phyloP scores from a whole-genome alignment of 257 asterid genomes.

The Cinchona pubescens region DNA sequence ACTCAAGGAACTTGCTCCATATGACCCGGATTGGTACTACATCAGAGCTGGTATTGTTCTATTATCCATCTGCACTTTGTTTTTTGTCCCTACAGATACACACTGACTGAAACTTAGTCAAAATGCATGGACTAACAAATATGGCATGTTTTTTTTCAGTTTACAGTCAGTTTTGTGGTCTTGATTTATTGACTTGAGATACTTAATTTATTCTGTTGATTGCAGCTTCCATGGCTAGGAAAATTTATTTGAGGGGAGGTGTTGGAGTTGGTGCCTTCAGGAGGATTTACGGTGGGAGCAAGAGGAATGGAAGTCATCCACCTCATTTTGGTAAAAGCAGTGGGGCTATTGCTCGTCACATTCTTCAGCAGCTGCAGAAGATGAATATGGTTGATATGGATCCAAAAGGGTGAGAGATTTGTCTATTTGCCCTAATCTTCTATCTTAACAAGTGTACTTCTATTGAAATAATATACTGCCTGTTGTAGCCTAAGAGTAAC shows the following conservation, averaged over 20 bases:
- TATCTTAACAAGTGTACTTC: too few relatives aligned
- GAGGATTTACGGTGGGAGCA: conserved; percentile 83
- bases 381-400: conserved; percentile 59
- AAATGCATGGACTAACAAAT: background rate
- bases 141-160: background rate
- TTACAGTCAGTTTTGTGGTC: background rate
- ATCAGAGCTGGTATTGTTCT: conserved; percentile 67
- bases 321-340: conserved; percentile 64
- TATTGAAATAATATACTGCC: too few relatives aligned
- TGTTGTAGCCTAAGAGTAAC: background rate
- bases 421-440: background rate
- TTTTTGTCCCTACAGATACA: too few relatives aligned
- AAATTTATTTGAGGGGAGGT: conserved; percentile 72
- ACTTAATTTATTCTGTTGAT: background rate
- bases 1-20: conserved; percentile 83
- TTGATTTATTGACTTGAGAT: background rate
- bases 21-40: conserved; percentile 95
- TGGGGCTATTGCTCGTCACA: conserved; percentile 63
- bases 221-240: conserved; percentile 87
- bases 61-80: background rate
- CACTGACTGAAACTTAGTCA: background rate
- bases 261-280: conserved; percentile 81
- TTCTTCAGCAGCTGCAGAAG: conserved; percentile 58
- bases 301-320: conserved; percentile 74
- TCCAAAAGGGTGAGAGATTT: conserved; percentile 47